These are phyloP conservation scores for Vitis hybrid DNA, from an alignment of 177 flowering plant genomes.

Conservation along the genomic window DNA sequence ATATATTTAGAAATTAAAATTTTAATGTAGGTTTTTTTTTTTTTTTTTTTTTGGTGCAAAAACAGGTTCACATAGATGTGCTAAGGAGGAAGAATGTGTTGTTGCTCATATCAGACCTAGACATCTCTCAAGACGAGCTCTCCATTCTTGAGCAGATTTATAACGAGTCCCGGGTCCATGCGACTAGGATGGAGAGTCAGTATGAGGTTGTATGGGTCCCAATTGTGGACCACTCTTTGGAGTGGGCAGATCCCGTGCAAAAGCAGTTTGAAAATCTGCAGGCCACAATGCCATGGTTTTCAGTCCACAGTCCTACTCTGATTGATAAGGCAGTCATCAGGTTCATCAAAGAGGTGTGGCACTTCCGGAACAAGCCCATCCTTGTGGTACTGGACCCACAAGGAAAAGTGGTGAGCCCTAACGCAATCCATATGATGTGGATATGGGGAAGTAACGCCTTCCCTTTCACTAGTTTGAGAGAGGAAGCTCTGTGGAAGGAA, in stretches of 20 bases:
- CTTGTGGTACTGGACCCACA: slow-evolving; percentile 52
- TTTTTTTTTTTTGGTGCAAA: neutral
- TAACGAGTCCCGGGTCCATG: slow-evolving; percentile 24
- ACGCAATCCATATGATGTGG: slow-evolving; percentile 62
- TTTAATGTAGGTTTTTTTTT: neutral
- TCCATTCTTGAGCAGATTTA: slow-evolving; percentile 36
- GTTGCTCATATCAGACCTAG: slow-evolving; percentile 45
- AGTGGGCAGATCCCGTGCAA: slow-evolving; percentile 29
- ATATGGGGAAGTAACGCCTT: slow-evolving; percentile 55
- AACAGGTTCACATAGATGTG: slow-evolving; percentile 38
- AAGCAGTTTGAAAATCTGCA: slow-evolving; percentile 28
- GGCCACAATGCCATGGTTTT: slow-evolving; percentile 59
- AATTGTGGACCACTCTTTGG: slow-evolving; percentile 13
- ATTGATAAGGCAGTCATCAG: slow-evolving; percentile 35
- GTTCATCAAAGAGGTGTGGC: slow-evolving; percentile 44
- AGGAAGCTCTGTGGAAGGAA: slow-evolving; percentile 44
- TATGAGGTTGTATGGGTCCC: slow-evolving; percentile 54
- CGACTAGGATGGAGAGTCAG: slow-evolving; percentile 16
- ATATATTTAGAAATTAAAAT: neutral
- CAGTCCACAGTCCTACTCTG: slow-evolving; percentile 44
- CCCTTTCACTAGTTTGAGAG: slow-evolving; percentile 45
- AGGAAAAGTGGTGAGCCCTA: slow-evolving; percentile 37
- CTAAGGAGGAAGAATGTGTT: slow-evolving; percentile 43
- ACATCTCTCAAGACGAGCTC: slow-evolving; percentile 34
- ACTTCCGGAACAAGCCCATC: slow-evolving; percentile 46